Conservation (phyloP, 441 rosid species). For the Erysimum pusillum region DNA sequence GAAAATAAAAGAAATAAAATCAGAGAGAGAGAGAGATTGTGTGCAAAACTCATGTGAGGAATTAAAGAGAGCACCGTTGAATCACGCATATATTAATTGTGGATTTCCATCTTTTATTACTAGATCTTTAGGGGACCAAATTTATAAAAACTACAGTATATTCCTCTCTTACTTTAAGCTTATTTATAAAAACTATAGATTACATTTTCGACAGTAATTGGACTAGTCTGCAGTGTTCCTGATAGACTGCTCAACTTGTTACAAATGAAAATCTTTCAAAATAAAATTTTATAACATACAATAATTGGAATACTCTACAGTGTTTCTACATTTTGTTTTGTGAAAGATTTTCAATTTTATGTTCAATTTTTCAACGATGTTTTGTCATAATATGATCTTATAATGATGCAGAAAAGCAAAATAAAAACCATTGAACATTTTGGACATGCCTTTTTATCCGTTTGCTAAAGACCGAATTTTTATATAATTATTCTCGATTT, state of each 20-base stretch:
- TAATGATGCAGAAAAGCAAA: neutral
- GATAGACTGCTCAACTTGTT: neutral
- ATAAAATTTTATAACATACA: neutral
- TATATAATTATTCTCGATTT: neutral
- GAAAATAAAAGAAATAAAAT: neutral
- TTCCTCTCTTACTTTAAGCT: neutral
- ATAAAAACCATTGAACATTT: neutral
- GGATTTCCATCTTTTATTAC: neutral
- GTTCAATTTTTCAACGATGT: neutral
- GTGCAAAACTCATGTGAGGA: conserved; percentile 52
- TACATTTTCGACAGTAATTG: neutral
- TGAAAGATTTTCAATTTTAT: neutral
- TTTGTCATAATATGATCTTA: neutral
- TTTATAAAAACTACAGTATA: neutral
- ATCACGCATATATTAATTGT: conserved; percentile 48
- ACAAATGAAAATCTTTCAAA: neutral
- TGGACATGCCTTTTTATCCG: conserved; percentile 12
- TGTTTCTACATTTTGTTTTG: neutral
- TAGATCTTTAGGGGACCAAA: conserved; percentile 24
- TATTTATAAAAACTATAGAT: neutral
- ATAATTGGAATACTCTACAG: neutral
- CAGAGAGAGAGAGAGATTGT: neutral
- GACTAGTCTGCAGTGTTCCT: neutral
- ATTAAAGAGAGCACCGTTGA: conserved; percentile 44
- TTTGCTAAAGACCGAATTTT: conserved; percentile 16